Conservation (phyloP, 495 filamentous ascomycete species). For the Podospora tetraspora region DNA sequence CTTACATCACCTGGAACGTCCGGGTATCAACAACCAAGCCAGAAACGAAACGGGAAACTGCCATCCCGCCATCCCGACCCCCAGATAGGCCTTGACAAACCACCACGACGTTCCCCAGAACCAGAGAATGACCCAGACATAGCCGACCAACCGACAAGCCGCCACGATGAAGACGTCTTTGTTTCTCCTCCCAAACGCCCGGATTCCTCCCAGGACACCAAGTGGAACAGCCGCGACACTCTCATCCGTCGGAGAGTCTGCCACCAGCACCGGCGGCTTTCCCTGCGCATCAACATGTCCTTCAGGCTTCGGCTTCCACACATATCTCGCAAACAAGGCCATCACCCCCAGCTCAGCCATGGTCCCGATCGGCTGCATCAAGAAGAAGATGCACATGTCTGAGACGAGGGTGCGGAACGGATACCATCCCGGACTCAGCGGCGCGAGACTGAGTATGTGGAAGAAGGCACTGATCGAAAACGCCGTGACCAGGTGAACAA, state of each 20-base stretch:
- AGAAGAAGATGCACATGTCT: conserved; percentile 31
- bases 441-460: conserved; percentile 26
- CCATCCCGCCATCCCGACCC: conserved; percentile 12
- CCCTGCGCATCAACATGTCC: neutral
- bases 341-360: conserved; percentile 24
- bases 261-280: neutral
- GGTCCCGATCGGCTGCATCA: conserved; percentile 28
- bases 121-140: conserved; percentile 16
- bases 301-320: neutral
- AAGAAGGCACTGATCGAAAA: conserved; percentile 33
- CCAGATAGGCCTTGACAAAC: conserved; percentile 13
- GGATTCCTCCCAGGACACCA: neutral
- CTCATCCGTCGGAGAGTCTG: neutral
- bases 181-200: neutral
- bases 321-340: neutral
- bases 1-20: neutral
- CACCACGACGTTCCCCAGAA: conserved; percentile 11
- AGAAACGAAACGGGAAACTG: conserved; percentile 12
- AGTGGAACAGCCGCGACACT: too few species aligned
- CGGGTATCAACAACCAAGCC: neutral
- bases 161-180: neutral
- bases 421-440: conserved; percentile 16
- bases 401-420: conserved; percentile 20
- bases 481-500: conserved; percentile 31
- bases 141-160: conserved; percentile 6